These are phyloP conservation scores for Pythium coloratum DNA, from an alignment of 352 stramenopile genomes.

Conservation along the genomic window DNA sequence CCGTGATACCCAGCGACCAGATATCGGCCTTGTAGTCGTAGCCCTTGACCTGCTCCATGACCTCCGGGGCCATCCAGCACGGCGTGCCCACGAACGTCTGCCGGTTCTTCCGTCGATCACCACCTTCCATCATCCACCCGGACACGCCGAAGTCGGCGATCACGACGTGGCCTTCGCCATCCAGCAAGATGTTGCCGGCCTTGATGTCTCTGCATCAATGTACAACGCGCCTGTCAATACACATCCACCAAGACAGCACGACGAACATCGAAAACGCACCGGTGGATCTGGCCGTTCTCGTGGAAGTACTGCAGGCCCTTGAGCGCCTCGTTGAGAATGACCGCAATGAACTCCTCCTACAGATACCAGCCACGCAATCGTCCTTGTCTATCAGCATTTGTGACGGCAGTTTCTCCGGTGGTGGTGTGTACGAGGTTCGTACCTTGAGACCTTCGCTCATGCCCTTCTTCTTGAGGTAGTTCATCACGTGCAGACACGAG, in stretches of 20 bases:
- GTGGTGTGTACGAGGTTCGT: neutral
- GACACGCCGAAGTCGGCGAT: constrained; percentile 99
- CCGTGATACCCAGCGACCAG: constrained; percentile 99
- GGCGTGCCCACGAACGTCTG: constrained; percentile 99
- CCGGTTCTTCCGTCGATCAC: constrained; percentile 92
- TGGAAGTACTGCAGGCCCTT: constrained; percentile 99
- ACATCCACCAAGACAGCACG: neutral
- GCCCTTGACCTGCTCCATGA: constrained; percentile 90
- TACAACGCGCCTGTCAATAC: constrained; percentile 45
- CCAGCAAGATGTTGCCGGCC: constrained; percentile 96
- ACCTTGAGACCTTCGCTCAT: constrained; percentile 83
- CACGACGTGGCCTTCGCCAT: constrained; percentile 93
- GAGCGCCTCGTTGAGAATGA: constrained; percentile 97
- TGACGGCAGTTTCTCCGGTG: neutral
- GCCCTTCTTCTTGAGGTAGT: constrained; percentile 91
- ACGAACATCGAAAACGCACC: constrained; percentile 27
- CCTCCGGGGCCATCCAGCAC: constrained; percentile 95
- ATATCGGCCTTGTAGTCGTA: constrained; percentile 98
- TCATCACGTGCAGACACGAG: constrained; percentile 97
- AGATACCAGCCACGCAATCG: constrained; percentile 10
- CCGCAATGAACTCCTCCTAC: constrained; percentile 95
- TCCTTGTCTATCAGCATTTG: neutral
- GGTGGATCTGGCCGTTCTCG: constrained; percentile 98
- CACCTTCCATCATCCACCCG: constrained; percentile 97
- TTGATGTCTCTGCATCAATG: constrained; percentile 92